Base-by-base conservation (phyloP, 2,329 filamentous ascomycete genomes). In the Neospermospora avenae region DNA sequence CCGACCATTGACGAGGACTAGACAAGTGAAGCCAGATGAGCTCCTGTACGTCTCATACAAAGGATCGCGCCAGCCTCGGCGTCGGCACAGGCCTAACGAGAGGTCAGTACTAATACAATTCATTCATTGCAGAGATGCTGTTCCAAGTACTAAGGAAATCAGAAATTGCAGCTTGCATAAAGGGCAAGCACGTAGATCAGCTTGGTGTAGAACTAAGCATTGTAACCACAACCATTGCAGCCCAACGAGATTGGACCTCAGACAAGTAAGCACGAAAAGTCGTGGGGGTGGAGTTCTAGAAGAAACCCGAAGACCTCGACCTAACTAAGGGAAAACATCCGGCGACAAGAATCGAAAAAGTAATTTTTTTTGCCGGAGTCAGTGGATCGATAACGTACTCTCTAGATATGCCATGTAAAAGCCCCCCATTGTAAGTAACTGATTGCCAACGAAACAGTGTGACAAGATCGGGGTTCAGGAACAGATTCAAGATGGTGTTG, bases 1-100 rank as follows among this genome's bases (percentile, higher is more conserved):
- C 72, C 93, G 89, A 69, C 96, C 96, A 79, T 98, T 97, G 74
- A 98, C 93, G 65, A 95, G 84, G 59, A 96, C 93, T 60, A 92
- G 87, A 79, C 93, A 97, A 61, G 89, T 91, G 76, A 88, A 96
- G 73, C 93, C 93, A 69, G 80, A 84, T 66, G 81, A 78, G 70
- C 86, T 87, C 68, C 83, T 84, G 81, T 89, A 91, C 71, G 87
- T 88, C 77, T 95, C 89, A 81, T 96, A 98, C 74, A 85, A 82
- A 71, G 93, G 93, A 74, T 96, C 91, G 68, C 86, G 87, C 93
- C 93, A 98, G 77, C 91, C 90, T 75, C 93, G 91, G 70, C 93
- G 91, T 75, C 90, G 89, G 82, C 93, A 98, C 72, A 97, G 88
- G 78, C 92, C 93, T 98, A 74, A 77, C 35, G 34, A 42, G 45